Evolutionary conservation across 2,329 filamentous ascomycete genomes (phyloP).

Genomic region (Fusarium ramigenum): DNA sequence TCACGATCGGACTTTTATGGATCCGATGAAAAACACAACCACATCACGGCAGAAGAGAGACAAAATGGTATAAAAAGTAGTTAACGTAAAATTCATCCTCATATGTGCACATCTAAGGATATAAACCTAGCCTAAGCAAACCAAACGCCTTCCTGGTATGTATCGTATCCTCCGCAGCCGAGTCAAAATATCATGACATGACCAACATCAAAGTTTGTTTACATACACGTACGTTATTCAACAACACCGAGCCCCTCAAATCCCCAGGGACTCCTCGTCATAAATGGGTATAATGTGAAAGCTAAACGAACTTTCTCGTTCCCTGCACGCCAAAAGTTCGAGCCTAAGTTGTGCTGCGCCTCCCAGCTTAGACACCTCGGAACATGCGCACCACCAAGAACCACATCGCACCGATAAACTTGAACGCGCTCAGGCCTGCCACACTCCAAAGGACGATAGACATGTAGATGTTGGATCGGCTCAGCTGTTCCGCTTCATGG

Average conservation of each 20-base stretch:
- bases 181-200: conserved; percentile 26
- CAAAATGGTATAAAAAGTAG: background rate
- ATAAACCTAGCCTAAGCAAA: conserved; percentile 18
- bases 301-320: conserved; percentile 15
- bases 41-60: background rate
- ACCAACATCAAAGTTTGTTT: conserved; percentile 22
- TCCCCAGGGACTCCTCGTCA: conserved; percentile 16
- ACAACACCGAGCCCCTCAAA: conserved; percentile 10
- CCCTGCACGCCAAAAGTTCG: background rate
- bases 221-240: conserved; percentile 30
- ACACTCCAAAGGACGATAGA: conserved; percentile 89
- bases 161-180: conserved; percentile 12
- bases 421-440: conserved; percentile 82
- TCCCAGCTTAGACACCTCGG: conserved; percentile 66
- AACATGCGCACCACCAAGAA: conserved; percentile 92
- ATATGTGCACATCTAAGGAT: conserved; percentile 30
- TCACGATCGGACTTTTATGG: conserved; percentile 27
- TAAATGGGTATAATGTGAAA: conserved; percentile 44
- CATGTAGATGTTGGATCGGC: conserved; percentile 83
- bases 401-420: conserved; percentile 89
- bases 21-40: conserved; percentile 2
- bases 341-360: background rate
- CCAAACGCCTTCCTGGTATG: conserved; percentile 34
- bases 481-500: conserved; percentile 53
- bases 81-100: conserved; percentile 21